These are phyloP conservation scores for Tetradesmus lagerheimii DNA, from an alignment of 139 green algal genomes.

Conservation along the genomic window DNA sequence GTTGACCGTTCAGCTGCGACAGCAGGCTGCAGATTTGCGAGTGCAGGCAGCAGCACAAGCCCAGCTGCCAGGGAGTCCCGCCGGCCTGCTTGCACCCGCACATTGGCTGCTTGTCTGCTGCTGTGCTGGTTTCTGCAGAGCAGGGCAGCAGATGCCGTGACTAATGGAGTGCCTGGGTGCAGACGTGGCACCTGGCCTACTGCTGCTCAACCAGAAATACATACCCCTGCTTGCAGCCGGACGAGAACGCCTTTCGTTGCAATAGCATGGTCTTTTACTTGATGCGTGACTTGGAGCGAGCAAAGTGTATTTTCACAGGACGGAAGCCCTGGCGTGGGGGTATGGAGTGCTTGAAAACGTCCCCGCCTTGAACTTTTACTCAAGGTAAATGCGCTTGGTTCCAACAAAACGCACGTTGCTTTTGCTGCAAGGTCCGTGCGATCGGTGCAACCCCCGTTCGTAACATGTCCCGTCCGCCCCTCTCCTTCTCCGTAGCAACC, in stretches of 20 bases:
- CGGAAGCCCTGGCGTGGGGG: neutral
- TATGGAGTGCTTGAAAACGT: neutral
- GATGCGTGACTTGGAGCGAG: too few species aligned
- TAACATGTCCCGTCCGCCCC: neutral
- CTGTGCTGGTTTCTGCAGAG: neutral
- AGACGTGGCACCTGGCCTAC: neutral
- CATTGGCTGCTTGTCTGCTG: neutral
- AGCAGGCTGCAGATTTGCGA: neutral
- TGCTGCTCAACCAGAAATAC: neutral
- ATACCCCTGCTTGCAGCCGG: neutral
- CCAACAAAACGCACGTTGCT: too few species aligned
- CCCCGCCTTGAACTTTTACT: too few species aligned
- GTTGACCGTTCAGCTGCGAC: conserved; percentile 9
- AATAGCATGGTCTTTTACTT: neutral
- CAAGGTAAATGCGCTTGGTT: too few species aligned
- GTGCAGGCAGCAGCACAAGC: conserved; percentile 22
- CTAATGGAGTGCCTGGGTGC: neutral
- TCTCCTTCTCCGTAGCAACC: neutral
- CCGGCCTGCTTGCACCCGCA: neutral
- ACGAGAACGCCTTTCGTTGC: neutral
- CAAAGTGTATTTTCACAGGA: neutral
- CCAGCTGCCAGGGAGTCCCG: conserved; percentile 31
- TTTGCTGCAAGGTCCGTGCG: too few species aligned
- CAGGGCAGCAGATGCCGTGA: neutral
- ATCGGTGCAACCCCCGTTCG: neutral